These are phyloP conservation scores for Puccinia hordei DNA, from an alignment of 1,284 basidiomycete genomes.

Conservation along the genomic window DNA sequence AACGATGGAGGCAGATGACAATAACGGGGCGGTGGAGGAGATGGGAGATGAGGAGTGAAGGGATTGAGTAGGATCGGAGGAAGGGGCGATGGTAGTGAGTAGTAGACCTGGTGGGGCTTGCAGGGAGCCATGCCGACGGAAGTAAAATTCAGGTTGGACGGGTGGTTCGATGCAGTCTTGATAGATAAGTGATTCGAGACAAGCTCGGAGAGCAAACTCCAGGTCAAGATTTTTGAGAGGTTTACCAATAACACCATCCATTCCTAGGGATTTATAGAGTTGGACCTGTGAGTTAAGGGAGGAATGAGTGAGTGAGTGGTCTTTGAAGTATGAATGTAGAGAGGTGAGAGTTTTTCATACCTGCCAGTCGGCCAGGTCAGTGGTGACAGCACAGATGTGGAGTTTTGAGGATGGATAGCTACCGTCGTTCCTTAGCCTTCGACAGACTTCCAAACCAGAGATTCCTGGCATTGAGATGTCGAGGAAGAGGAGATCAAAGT, in stretches of 20 bases:
- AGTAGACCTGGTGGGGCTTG: background rate
- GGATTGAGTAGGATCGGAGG: background rate
- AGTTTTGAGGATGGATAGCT: background rate
- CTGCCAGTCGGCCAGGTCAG: constrained; percentile 46
- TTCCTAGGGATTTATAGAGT: constrained; percentile 7
- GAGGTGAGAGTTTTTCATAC: background rate
- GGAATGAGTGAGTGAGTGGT: background rate
- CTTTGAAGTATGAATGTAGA: background rate
- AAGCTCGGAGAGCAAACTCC: constrained; percentile 16
- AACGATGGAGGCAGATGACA: background rate
- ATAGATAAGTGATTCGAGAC: background rate
- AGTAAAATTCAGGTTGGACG: constrained; percentile 17
- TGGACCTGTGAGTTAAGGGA: constrained; percentile 20
- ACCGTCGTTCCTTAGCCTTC: background rate
- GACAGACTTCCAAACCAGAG: constrained; percentile 27
- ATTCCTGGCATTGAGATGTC: constrained; percentile 46
- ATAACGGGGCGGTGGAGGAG: background rate
- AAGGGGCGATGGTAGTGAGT: background rate
- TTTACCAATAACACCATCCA: constrained; percentile 48
- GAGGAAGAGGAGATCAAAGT: constrained; percentile 41
- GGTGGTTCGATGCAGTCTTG: background rate
- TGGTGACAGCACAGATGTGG: constrained; percentile 46
- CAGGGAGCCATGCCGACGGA: background rate
- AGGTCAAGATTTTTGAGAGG: constrained; percentile 40
- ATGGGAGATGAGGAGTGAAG: background rate